Percentiles rank a stretch among this genome's conserved stretches.
phyloP scores from a whole-genome alignment of 2,329 filamentous ascomycete species.

The Trichoderma aggressivum region DNA sequence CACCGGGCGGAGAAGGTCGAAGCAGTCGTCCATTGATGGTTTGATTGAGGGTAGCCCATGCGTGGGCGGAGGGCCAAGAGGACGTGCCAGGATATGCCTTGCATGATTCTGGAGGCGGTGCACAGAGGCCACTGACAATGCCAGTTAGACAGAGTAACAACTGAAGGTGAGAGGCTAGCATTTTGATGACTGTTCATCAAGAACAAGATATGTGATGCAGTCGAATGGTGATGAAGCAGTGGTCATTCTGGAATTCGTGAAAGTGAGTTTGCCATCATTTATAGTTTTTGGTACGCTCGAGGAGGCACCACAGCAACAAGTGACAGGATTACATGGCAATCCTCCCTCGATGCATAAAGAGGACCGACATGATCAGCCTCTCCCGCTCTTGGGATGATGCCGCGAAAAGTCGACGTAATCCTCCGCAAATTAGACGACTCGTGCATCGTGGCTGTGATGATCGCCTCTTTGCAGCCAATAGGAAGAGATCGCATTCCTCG shows the following conservation, averaged over 20 bases:
- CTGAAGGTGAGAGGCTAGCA: neutral
- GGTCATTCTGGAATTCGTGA: neutral
- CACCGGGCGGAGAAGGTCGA: constrained; percentile 37
- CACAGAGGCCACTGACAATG: neutral
- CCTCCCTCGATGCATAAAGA: neutral
- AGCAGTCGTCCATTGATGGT: constrained; percentile 43
- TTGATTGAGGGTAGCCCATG: constrained; percentile 46
- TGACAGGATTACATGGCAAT: neutral
- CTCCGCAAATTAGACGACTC: neutral
- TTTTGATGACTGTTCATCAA: neutral
- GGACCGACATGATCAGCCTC: neutral
- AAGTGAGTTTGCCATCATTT: neutral
- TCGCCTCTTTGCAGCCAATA: neutral
- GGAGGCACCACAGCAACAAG: neutral
- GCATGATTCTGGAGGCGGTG: constrained; percentile 30
- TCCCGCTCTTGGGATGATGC: neutral
- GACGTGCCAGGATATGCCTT: constrained; percentile 46
- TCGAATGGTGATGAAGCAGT: neutral
- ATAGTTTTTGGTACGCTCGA: neutral
- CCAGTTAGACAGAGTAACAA: neutral
- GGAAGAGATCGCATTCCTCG: constrained; percentile 10
- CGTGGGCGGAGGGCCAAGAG: constrained; percentile 45
- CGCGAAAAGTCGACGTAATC: neutral
- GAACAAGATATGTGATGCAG: neutral
- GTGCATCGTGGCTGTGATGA: neutral